These are phyloP conservation scores for Pterothamnion heteromorphum DNA, from an alignment of 31 red algal species.

Conservation along the genomic window DNA sequence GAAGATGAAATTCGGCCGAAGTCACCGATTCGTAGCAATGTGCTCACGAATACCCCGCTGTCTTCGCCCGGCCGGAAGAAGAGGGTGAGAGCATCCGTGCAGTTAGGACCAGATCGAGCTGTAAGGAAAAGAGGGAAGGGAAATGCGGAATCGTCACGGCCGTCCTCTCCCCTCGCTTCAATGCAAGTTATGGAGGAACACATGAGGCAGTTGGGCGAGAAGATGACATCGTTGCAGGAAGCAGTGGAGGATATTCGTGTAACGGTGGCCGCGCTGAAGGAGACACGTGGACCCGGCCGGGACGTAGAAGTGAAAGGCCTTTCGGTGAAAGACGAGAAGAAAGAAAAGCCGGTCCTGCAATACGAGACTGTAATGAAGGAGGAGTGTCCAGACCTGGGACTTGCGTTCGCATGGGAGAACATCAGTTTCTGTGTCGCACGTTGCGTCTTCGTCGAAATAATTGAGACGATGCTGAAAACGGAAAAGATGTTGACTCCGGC, in stretches of 20 bases:
- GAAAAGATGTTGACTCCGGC: background rate
- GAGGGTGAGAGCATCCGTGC: background rate
- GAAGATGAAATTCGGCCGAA: no score
- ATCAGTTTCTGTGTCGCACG: background rate
- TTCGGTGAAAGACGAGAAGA: background rate
- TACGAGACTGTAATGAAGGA: background rate
- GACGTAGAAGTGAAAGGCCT: background rate
- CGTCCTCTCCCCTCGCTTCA: background rate
- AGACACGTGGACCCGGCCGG: background rate
- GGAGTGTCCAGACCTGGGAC: background rate
- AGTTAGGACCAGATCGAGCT: background rate
- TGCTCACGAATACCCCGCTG: no score
- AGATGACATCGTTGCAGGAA: background rate
- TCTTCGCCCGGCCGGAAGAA: background rate
- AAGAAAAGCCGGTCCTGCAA: background rate
- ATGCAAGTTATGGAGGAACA: background rate
- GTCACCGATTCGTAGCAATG: no score
- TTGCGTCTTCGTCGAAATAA: background rate
- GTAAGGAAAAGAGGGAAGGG: background rate
- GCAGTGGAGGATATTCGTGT: background rate
- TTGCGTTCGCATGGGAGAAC: background rate
- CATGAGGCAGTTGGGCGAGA: background rate
- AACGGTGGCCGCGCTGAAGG: background rate
- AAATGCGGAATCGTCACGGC: background rate
- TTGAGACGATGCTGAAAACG: background rate